A percentile compares a stretch with the other conserved stretches of the same genome.
phyloP scores from a whole-genome alignment of 148 eudicot genomes.

The Hydrangea macrophylla region DNA sequence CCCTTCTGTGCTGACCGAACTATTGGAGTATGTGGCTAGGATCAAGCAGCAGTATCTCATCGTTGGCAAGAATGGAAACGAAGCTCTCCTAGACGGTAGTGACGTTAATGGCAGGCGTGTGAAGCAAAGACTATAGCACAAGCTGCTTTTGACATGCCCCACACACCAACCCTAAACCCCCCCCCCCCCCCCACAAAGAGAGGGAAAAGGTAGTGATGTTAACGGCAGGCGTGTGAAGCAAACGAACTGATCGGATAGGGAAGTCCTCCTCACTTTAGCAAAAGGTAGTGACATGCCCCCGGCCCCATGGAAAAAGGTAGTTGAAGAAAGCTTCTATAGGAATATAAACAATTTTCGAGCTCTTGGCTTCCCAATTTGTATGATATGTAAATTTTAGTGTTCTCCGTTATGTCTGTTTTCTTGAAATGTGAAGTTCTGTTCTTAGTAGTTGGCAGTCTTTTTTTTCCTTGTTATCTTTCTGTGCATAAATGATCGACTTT shows the following conservation, averaged over 20 bases:
- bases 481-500: too few species aligned
- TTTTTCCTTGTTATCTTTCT: background rate
- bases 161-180: background rate
- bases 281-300: too few species aligned
- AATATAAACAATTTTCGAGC: background rate
- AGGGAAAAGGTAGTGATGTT: background rate
- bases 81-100: conserved; percentile 52
- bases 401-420: background rate
- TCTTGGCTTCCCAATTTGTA: background rate
- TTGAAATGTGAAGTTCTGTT: conserved; percentile 1
- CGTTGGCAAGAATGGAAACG: conserved; percentile 40
- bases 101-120: conserved; percentile 82
- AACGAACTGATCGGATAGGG: too few species aligned
- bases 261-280: too few species aligned
- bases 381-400: conserved; percentile 20
- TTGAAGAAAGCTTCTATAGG: conserved; percentile 4
- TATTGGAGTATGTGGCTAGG: conserved; percentile 72
- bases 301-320: background rate
- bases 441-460: conserved; percentile 1
- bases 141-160: background rate
- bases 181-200: background rate
- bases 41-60: conserved; percentile 56
- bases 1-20: conserved; percentile 69
- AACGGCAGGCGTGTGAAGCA: too few species aligned
- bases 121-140: conserved; percentile 51